phyloP scores from a whole-genome alignment of 78 protist species.

The Speleostelium caveatum region DNA sequence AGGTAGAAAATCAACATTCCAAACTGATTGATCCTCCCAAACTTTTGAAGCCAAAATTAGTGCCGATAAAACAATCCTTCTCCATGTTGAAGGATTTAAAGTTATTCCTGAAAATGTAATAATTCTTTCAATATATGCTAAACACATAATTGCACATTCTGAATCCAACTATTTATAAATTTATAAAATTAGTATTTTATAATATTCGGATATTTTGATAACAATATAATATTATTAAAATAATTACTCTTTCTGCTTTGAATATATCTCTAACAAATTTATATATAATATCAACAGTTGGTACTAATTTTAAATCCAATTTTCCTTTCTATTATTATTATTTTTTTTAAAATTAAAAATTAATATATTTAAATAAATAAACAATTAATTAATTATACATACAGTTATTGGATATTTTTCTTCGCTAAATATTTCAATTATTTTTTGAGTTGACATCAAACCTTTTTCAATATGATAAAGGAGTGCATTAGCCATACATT shows the following conservation, averaged over 20 bases:
- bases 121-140: constrained; percentile 83
- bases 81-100: constrained; percentile 77
- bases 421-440: constrained; percentile 72
- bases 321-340: constrained; percentile 59
- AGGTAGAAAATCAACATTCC: constrained; percentile 88
- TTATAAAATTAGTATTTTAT: background rate
- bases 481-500: constrained; percentile 72
- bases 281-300: constrained; percentile 76
- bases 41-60: constrained; percentile 86
- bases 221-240: too few relatives aligned
- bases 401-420: constrained; percentile 79
- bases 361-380: background rate
- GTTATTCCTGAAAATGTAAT: constrained; percentile 62
- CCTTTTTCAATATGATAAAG: constrained; percentile 73
- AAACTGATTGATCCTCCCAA: constrained; percentile 91
- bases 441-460: constrained; percentile 32
- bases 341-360: background rate
- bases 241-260: constrained; percentile 66
- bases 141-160: constrained; percentile 84
- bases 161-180: constrained; percentile 41
- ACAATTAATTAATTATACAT: background rate
- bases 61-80: constrained; percentile 76
- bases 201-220: background rate
- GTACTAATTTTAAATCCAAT: constrained; percentile 44
- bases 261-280: constrained; percentile 75